phyloP scores from a whole-genome alignment of 495 filamentous ascomycete genomes.

The Neurospora sp. region DNA sequence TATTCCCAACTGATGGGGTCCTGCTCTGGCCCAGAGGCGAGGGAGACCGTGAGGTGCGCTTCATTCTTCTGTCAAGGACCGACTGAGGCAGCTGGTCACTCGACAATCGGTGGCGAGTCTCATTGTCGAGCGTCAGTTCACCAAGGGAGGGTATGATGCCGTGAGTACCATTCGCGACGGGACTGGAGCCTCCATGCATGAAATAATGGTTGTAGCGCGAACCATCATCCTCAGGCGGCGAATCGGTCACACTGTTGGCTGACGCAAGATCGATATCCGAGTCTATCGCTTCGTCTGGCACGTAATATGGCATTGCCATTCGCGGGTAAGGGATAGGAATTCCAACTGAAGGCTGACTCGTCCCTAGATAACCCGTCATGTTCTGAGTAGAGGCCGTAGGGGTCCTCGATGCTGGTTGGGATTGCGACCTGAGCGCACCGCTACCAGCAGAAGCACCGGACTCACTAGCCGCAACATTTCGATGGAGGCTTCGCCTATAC shows the following conservation, averaged over 20 bases:
- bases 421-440: constrained; percentile 44
- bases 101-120: constrained; percentile 33
- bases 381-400: constrained; percentile 14
- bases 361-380: constrained; percentile 11
- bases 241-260: constrained; percentile 21
- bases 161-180: constrained; percentile 19
- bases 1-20: constrained; percentile 32
- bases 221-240: constrained; percentile 31
- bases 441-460: constrained; percentile 27
- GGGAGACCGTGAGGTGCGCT: constrained; percentile 43
- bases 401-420: constrained; percentile 43
- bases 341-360: constrained; percentile 21
- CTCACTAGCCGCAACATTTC: constrained; percentile 29
- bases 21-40: constrained; percentile 41
- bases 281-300: constrained; percentile 36
- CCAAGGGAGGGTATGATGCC: constrained; percentile 34
- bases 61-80: constrained; percentile 39
- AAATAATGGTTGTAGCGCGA: constrained; percentile 31
- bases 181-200: constrained; percentile 26
- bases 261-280: constrained; percentile 26
- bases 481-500: constrained; percentile 40
- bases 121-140: constrained; percentile 26
- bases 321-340: constrained; percentile 24
- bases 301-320: constrained; percentile 35
- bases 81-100: constrained; percentile 41